Evolutionary conservation across 768 basidiomycete species (phyloP).

Genomic region (Mycena floridula): DNA sequence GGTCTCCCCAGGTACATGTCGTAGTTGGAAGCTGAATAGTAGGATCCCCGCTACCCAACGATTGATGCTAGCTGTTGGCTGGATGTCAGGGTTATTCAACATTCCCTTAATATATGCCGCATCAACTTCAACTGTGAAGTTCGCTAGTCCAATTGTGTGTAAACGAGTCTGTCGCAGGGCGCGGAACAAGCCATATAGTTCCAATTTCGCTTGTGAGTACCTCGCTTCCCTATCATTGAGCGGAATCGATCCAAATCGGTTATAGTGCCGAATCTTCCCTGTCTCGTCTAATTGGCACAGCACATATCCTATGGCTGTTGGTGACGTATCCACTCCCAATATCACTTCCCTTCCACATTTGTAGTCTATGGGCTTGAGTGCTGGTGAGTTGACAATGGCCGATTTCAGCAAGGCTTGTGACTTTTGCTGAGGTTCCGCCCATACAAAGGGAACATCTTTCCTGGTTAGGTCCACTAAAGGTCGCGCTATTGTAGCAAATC

Average conservation of each 20-base stretch:
- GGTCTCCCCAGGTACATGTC: slow-evolving; percentile 19
- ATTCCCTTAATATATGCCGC: slow-evolving; percentile 31
- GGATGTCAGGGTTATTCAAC: slow-evolving; percentile 20
- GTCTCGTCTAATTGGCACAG: slow-evolving; percentile 25
- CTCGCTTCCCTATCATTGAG: slow-evolving; percentile 26
- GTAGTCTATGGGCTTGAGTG: slow-evolving; percentile 27
- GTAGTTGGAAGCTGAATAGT: slow-evolving; percentile 23
- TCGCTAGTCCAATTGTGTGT: slow-evolving; percentile 21
- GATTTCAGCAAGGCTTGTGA: slow-evolving; percentile 19
- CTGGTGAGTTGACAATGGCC: slow-evolving; percentile 15
- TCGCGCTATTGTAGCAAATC: slow-evolving; percentile 17
- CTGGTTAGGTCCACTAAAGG: slow-evolving; percentile 19
- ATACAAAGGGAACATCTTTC: slow-evolving; percentile 23
- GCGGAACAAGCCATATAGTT: slow-evolving; percentile 30
- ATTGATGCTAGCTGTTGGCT: slow-evolving; percentile 19
- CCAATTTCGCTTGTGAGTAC: slow-evolving; percentile 33
- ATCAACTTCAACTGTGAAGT: slow-evolving; percentile 32
- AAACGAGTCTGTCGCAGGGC: slow-evolving; percentile 15
- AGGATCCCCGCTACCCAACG: slow-evolving; percentile 20
- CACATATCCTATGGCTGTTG: slow-evolving; percentile 28
- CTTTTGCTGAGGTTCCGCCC: slow-evolving; percentile 17
- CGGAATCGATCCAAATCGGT: slow-evolving; percentile 30
- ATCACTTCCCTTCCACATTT: slow-evolving; percentile 21
- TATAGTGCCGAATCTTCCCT: slow-evolving; percentile 15
- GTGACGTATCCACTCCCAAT: slow-evolving; percentile 30